A percentile compares a stretch with the other conserved stretches of the same genome.
Evolutionary conservation across 345 rosid genomes (phyloP).

Genomic region (Hypericum perforatum): DNA sequence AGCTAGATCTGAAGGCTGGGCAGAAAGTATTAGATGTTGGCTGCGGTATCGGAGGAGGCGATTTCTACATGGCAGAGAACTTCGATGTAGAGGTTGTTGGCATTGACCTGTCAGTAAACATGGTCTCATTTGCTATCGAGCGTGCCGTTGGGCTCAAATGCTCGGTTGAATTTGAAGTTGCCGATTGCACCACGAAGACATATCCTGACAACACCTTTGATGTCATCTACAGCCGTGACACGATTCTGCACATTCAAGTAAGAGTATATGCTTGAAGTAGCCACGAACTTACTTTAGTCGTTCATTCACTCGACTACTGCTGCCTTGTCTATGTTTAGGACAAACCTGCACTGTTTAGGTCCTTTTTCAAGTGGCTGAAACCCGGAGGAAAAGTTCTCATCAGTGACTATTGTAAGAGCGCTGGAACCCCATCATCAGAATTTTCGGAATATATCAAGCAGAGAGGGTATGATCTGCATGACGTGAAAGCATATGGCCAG

Average conservation of each 20-base stretch:
- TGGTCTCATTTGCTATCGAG: conserved; percentile 93
- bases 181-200: conserved; percentile 82
- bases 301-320: not conserved
- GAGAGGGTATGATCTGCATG: conserved; percentile 95
- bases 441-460: conserved; percentile 64
- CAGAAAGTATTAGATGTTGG: conserved; percentile 98
- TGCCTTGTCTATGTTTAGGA: conserved; percentile 40
- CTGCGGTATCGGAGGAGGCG: conserved; percentile 98
- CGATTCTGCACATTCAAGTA: conserved; percentile 91
- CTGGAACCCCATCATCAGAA: conserved; percentile 60
- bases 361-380: conserved; percentile 90
- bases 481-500: conserved; percentile 70
- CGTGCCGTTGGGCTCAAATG: conserved; percentile 84
- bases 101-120: conserved; percentile 84
- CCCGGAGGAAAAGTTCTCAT: conserved; percentile 91
- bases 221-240: conserved; percentile 95
- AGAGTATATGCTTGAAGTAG: not conserved
- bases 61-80: conserved; percentile 94
- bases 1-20: conserved; percentile 76
- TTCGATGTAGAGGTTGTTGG: conserved; percentile 85
- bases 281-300: not conserved
- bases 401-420: conserved; percentile 73
- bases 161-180: conserved; percentile 89
- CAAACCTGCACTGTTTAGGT: conserved; percentile 74
- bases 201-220: conserved; percentile 78